Base-by-base conservation (phyloP, 2,329 filamentous ascomycete genomes). In the Acrodontium crateriforme region DNA sequence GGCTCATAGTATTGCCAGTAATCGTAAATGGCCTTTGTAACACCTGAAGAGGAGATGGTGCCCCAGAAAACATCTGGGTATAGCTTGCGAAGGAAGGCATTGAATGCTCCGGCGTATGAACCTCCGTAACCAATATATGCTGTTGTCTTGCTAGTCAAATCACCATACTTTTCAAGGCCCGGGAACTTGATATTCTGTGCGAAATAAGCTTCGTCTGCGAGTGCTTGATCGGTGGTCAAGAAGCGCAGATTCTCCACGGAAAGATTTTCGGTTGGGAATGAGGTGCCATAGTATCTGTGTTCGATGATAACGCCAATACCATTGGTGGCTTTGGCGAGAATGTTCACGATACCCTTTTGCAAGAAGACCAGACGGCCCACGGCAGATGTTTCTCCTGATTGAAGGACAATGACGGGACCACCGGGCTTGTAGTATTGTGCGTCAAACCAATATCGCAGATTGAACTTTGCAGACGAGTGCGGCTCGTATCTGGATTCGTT, bases 281-380 rank as follows among this genome's bases (percentile, higher is more conserved):
- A 85, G 9, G 63, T 65, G 31, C 83, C 83, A 47, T 92, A 92
- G 61, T 91, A 92, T 16, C 83, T 71, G 34, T 92, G 83, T 57
- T 92, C 83, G 3, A 92, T 65, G 25, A 92, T 69, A 2, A 92
- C 77, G 3, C 75, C 81, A 15, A 92, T 56, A 2, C 83, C 83
- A 31, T 73, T 60, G 0, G 78, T 81, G 1, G 76, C 77, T 41
- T 75, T 59, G 3, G 76, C 68, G 11, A 92, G 62, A 38, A 81
- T 67, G 18, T 73, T 64, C 1, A 82, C 62, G 28, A 92, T 77
- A 28, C 83, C 83, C 49, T 89, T 80, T 40, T 84, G 71, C 7
- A 92, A 56, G 46, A 69, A 87, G 0, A 68, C 66, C 11, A 91
- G 57, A 9, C 81, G 66, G 17, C 51, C 69, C n/a, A 51, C 56